A percentile compares a stretch with the other conserved stretches of the same genome.
These are phyloP conservation scores for Mortierella sp. DNA, from an alignment of 371 early-diverging fungal genomes.

Conservation along the genomic window DNA sequence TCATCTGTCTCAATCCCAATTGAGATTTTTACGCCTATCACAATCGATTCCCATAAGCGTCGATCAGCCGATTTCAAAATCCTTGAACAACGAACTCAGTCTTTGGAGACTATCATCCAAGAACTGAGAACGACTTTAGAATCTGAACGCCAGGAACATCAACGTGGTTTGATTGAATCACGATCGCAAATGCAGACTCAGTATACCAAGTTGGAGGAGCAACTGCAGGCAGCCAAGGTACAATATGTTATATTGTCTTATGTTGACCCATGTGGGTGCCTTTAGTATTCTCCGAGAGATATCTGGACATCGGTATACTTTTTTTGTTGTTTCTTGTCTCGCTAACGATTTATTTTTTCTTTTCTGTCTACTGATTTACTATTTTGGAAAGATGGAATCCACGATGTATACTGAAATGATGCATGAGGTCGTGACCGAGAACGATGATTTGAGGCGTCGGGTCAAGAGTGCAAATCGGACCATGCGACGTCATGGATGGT, in stretches of 20 bases:
- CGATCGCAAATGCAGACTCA: constrained; percentile 16
- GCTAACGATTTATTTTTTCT: not conserved
- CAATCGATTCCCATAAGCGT: constrained; percentile 29
- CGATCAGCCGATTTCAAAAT: constrained; percentile 34
- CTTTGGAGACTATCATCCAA: constrained; percentile 24
- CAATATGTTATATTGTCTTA: not conserved
- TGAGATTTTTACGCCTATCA: constrained; percentile 35
- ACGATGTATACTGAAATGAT: constrained; percentile 48
- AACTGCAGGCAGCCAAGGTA: constrained; percentile 49
- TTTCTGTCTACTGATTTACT: not conserved
- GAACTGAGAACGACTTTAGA: constrained; percentile 20
- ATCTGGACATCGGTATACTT: no score
- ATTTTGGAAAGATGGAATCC: constrained; percentile 28
- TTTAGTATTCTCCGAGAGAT: no score
- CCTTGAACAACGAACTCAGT: constrained; percentile 16
- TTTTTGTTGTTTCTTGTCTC: no score
- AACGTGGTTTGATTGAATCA: constrained; percentile 14
- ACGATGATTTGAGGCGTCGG: constrained; percentile 31
- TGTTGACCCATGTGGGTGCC: no score
- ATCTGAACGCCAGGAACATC: constrained; percentile 14
- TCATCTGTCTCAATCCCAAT: constrained; percentile 6
- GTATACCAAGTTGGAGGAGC: constrained; percentile 26
- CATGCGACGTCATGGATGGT: constrained; percentile 4
- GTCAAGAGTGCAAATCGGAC: constrained; percentile 20
- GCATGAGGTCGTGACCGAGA: constrained; percentile 50